phyloP scores from a whole-genome alignment of 768 basidiomycete genomes.

The Mycena galericulata region DNA sequence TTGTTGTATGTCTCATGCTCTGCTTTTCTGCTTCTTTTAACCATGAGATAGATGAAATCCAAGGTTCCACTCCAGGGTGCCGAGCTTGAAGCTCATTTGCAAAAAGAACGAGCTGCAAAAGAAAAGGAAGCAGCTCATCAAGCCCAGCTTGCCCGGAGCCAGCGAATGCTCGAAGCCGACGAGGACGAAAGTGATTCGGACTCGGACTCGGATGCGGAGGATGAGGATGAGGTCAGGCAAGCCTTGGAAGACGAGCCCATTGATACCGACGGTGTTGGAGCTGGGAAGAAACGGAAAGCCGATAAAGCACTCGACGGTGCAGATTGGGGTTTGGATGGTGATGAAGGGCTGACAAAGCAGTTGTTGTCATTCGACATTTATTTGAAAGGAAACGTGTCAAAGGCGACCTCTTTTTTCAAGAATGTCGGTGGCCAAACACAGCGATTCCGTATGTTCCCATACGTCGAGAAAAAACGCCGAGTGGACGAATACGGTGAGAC shows the following conservation, averaged over 20 bases:
- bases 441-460: conserved; percentile 97
- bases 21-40: background rate
- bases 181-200: conserved; percentile 88
- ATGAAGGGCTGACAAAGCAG: conserved; percentile 80
- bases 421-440: conserved; percentile 75
- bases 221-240: conserved; percentile 72
- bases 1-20: conserved; percentile 65
- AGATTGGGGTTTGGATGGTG: conserved; percentile 81
- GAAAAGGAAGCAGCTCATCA: conserved; percentile 91
- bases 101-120: conserved; percentile 78
- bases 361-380: conserved; percentile 95
- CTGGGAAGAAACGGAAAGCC: conserved; percentile 52
- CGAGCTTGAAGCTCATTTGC: conserved; percentile 86
- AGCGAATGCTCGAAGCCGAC: conserved; percentile 93
- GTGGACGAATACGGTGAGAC: conserved; percentile 98
- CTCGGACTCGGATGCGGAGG: conserved; percentile 72
- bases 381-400: conserved; percentile 94
- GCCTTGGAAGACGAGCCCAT: conserved; percentile 64
- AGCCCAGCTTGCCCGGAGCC: conserved; percentile 84
- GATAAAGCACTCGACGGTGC: conserved; percentile 63
- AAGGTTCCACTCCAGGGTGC: conserved; percentile 91
- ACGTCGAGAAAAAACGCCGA: conserved; percentile 90
- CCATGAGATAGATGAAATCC: conserved; percentile 73
- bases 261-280: conserved; percentile 53
- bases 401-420: conserved; percentile 90